These are phyloP conservation scores for Ceratobasidium papillatum DNA, from an alignment of 1,284 basidiomycete species.

Conservation along the genomic window DNA sequence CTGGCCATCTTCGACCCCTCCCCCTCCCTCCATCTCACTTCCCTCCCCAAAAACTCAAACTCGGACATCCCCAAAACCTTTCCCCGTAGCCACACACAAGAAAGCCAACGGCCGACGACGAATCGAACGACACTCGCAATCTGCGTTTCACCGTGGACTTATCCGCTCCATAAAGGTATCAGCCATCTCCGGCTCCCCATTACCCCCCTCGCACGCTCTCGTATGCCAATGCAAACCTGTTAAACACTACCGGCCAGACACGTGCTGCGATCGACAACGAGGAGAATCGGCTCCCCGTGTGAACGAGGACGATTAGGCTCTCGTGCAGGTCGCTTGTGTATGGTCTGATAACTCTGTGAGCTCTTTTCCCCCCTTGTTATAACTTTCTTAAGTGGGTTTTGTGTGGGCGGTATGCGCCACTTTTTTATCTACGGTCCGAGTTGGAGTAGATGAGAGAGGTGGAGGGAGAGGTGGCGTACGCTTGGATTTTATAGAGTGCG, in stretches of 20 bases:
- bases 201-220: slow-evolving; percentile 14
- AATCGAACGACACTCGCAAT: slow-evolving; percentile 25
- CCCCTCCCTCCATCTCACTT: not conserved
- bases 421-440: not conserved
- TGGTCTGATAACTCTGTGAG: slow-evolving; percentile 38
- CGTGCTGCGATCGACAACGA: not conserved
- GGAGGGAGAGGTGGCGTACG: not conserved
- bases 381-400: not conserved
- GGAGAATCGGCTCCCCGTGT: not conserved
- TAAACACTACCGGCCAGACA: slow-evolving; percentile 24
- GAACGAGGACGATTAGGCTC: slow-evolving; percentile 16
- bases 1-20: slow-evolving; percentile 11
- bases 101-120: slow-evolving; percentile 24
- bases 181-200: slow-evolving; percentile 31
- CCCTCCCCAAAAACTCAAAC: not conserved
- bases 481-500: not conserved
- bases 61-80: not conserved
- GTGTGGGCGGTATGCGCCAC: not conserved
- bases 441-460: not conserved
- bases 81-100: slow-evolving; percentile 36
- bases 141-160: slow-evolving; percentile 34
- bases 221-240: slow-evolving; percentile 34
- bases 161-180: slow-evolving; percentile 19
- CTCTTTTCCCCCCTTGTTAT: slow-evolving; percentile 11
- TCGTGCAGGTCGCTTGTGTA: slow-evolving; percentile 38